Evolutionary conservation across 805 yeast species (phyloP).

Genomic region (Wickerhamiella galacta): DNA sequence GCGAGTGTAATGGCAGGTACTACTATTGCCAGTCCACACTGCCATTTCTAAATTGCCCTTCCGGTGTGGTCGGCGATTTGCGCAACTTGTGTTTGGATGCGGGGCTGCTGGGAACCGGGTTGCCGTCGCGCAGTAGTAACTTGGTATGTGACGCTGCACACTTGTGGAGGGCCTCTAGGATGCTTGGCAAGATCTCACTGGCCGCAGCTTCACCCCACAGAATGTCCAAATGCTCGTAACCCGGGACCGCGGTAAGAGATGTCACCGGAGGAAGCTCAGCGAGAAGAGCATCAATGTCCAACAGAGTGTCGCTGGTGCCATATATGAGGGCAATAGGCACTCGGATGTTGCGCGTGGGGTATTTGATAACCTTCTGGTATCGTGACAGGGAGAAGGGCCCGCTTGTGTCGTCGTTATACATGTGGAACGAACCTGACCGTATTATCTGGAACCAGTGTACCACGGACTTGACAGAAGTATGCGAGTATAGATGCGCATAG

Average conservation of each 20-base stretch:
- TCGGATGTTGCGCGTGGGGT: conserved; percentile 48
- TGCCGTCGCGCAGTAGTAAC: too few species aligned
- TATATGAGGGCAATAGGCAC: conserved; percentile 66
- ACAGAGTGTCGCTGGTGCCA: conserved; percentile 67
- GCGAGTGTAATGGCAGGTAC: too few species aligned
- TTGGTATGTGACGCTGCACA: too few species aligned
- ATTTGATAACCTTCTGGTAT: conserved; percentile 35
- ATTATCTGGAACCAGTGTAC: conserved; percentile 97
- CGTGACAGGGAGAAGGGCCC: conserved; percentile 15
- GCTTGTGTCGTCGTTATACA: conserved; percentile 55
- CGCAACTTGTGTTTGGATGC: too few species aligned
- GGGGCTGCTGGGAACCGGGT: too few species aligned
- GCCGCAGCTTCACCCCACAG: conserved; percentile 68
- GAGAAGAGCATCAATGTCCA: conserved; percentile 67
- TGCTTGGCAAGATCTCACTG: conserved; percentile 11
- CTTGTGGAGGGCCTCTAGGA: conserved; percentile 5
- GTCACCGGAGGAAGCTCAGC: conserved; percentile 41
- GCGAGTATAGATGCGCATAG: conserved; percentile 76
- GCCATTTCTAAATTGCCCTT: too few species aligned
- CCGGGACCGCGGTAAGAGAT: conserved; percentile 33
- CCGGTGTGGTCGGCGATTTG: too few species aligned
- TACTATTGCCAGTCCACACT: too few species aligned
- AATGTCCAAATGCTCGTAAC: conserved; percentile 82
- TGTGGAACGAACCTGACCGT: conserved; percentile 53
- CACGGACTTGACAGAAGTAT: conserved; percentile 78